Conservation (phyloP, 352 stramenopile species). For the Phytopythium ostracodes region DNA sequence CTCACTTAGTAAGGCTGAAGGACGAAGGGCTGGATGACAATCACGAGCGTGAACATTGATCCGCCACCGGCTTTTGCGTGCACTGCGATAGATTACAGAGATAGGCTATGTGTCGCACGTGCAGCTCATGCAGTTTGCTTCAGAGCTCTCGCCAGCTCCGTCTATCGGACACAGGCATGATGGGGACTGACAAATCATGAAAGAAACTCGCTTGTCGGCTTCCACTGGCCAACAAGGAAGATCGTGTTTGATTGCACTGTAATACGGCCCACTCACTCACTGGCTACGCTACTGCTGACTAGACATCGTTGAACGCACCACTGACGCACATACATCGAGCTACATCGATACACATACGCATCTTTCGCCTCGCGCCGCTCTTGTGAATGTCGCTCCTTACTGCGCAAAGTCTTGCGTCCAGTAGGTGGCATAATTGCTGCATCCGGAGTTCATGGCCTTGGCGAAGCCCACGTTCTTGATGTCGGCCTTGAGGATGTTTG, state of each 20-base stretch:
- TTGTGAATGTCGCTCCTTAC: not conserved
- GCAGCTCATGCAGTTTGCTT: no score
- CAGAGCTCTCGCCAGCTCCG: no score
- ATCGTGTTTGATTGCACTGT: not conserved
- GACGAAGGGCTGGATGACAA: not conserved
- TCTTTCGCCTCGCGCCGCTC: not conserved
- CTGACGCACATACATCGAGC: not conserved
- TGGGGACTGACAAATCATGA: not conserved
- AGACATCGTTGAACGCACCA: not conserved
- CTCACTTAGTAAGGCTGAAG: no score
- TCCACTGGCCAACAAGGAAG: slow-evolving; percentile 1
- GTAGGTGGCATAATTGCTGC: slow-evolving; percentile 21
- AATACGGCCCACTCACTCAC: not conserved
- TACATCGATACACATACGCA: not conserved
- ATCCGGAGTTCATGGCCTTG: slow-evolving; percentile 21
- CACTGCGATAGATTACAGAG: not conserved
- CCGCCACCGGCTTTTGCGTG: not conserved
- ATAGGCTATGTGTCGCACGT: no score
- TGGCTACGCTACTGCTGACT: not conserved
- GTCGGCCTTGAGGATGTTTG: slow-evolving; percentile 38
- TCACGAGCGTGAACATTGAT: not conserved
- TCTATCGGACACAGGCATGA: no score
- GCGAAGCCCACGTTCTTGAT: slow-evolving; percentile 28
- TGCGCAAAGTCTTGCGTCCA: slow-evolving; percentile 35
- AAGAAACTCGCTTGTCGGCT: not conserved